Percentiles rank a stretch among this genome's conserved stretches.
Conservation (phyloP, 345 rosid species). For the Eutrema japonicum region DNA sequence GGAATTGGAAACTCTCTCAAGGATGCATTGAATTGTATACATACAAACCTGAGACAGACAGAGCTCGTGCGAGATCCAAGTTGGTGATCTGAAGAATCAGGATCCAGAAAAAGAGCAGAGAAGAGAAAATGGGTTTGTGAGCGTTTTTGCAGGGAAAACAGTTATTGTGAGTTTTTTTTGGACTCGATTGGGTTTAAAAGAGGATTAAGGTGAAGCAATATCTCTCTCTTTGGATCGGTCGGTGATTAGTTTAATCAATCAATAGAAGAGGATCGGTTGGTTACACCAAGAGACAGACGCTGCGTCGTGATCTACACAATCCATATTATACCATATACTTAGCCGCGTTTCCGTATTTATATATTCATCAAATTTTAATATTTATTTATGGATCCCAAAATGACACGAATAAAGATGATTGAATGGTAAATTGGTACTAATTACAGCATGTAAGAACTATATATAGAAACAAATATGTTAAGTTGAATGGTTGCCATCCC, state of each 20-base stretch:
- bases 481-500: background rate
- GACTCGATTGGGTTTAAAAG: conserved; percentile 32
- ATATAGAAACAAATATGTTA: background rate
- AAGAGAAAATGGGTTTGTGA: background rate
- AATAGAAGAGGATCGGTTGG: conserved; percentile 25
- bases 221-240: conserved; percentile 32
- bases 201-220: conserved; percentile 9
- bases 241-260: conserved; percentile 43
- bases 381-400: background rate
- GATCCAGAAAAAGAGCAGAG: conserved; percentile 18
- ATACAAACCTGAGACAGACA: conserved; percentile 31
- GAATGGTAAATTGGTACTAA: background rate
- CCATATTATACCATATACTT: conserved; percentile 1
- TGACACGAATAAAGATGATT: background rate
- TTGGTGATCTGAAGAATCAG: conserved; percentile 2
- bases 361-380: background rate
- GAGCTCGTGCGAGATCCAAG: conserved; percentile 22
- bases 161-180: conserved; percentile 27
- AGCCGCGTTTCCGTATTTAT: conserved; percentile 13
- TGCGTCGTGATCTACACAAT: conserved; percentile 28
- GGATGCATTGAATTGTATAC: background rate
- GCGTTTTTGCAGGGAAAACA: conserved; percentile 5
- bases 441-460: background rate
- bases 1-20: background rate
- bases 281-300: conserved; percentile 40